Conservation (phyloP, 169 alveolate genomes). For the Eimeria necatrix region DNA sequence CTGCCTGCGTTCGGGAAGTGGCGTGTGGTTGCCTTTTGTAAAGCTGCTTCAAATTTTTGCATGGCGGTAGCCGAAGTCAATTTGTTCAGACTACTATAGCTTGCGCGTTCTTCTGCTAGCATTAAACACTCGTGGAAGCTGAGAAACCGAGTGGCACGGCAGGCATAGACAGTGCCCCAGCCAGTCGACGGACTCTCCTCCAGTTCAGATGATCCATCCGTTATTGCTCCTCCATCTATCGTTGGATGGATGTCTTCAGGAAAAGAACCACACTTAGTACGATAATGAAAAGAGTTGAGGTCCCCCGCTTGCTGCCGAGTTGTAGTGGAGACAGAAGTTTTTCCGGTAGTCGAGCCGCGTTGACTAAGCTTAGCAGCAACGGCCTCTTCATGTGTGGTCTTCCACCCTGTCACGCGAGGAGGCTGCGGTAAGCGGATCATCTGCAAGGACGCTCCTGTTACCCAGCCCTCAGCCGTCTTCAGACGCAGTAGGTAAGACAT, state of each 20-base stretch:
- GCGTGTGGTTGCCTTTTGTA: conserved; percentile 2
- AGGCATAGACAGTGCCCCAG: conserved; percentile 66
- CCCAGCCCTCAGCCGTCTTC: conserved; percentile 67
- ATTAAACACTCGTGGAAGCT: conserved; percentile 48
- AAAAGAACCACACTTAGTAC: background rate
- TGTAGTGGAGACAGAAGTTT: background rate
- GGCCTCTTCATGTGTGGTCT: conserved; percentile 22
- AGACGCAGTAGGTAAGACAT: conserved; percentile 32
- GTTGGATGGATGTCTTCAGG: background rate
- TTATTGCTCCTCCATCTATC: background rate
- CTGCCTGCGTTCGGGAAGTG: conserved; percentile 29
- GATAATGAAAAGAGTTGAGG: background rate
- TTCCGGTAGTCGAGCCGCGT: background rate
- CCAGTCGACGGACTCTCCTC: conserved; percentile 18
- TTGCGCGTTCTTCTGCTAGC: conserved; percentile 51
- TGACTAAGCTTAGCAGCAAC: background rate
- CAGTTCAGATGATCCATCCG: conserved; percentile 8
- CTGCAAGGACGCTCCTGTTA: conserved; percentile 57
- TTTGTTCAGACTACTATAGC: conserved; percentile 37
- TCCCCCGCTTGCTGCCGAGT: conserved; percentile 30
- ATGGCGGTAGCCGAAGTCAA: background rate
- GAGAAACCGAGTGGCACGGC: conserved; percentile 56
- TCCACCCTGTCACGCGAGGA: conserved; percentile 16
- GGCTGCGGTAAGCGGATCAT: conserved; percentile 11
- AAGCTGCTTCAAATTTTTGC: conserved; percentile 1